These are phyloP conservation scores for Falciphora oryzae DNA, from an alignment of 2,329 filamentous ascomycete genomes.

Conservation along the genomic window DNA sequence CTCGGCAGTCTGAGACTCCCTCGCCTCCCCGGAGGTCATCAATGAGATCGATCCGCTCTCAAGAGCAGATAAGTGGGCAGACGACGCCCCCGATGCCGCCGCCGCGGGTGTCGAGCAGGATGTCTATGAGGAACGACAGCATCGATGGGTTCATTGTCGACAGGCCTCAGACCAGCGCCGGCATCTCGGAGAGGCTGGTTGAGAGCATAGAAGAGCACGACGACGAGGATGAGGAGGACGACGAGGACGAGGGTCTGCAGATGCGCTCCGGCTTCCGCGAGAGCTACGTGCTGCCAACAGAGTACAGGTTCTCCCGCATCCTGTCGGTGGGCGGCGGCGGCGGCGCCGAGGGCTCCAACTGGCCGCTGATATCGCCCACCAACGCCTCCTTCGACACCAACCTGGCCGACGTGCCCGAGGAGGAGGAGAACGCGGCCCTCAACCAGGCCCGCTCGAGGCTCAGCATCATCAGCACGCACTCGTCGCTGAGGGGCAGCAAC, in stretches of 20 bases:
- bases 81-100: conserved; percentile 38
- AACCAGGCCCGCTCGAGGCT: conserved; percentile 31
- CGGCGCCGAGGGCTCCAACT: conserved; percentile 31
- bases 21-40: conserved; percentile 17
- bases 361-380: conserved; percentile 36
- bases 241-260: conserved; percentile 17
- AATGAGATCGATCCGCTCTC: conserved; percentile 40
- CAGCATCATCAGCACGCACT: conserved; percentile 41
- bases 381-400: conserved; percentile 34
- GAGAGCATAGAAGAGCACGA: background rate
- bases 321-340: conserved; percentile 22
- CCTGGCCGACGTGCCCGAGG: conserved; percentile 57
- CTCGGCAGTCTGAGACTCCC: background rate
- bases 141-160: conserved; percentile 33
- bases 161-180: conserved; percentile 38
- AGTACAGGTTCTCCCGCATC: conserved; percentile 31
- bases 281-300: conserved; percentile 13
- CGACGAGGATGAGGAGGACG: conserved; percentile 17
- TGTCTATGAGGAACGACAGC: conserved; percentile 38
- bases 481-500: conserved; percentile 48
- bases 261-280: conserved; percentile 7
- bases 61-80: conserved; percentile 40
- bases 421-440: conserved; percentile 39
- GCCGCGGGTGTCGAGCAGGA: conserved; percentile 50
- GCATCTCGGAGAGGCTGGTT: conserved; percentile 31